These are phyloP conservation scores for Coemansia sp. DNA, from an alignment of 192 early-diverging fungal species.

Conservation along the genomic window DNA sequence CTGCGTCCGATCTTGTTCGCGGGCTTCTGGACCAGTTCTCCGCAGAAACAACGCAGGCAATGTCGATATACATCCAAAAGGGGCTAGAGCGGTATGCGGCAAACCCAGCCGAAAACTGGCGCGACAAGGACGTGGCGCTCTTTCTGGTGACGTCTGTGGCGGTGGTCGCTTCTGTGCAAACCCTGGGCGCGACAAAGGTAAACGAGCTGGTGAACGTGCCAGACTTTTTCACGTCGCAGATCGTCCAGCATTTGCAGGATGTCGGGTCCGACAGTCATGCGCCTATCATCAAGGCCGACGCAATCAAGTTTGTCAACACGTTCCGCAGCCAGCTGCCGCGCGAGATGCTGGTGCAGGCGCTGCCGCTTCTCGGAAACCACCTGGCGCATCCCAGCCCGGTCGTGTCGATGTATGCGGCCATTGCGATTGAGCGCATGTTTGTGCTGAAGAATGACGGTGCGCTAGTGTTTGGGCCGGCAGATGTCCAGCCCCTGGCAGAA, in stretches of 20 bases:
- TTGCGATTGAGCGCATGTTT: slow-evolving; percentile 87
- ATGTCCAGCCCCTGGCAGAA: slow-evolving; percentile 70
- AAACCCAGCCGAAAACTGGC: slow-evolving; percentile 77
- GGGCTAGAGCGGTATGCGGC: slow-evolving; percentile 70
- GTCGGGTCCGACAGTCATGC: slow-evolving; percentile 65
- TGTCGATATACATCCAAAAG: slow-evolving; percentile 71
- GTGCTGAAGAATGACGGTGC: slow-evolving; percentile 65
- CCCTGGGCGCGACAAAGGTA: slow-evolving; percentile 79
- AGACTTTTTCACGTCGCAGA: slow-evolving; percentile 78
- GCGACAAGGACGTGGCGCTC: slow-evolving; percentile 93
- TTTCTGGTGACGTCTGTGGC: slow-evolving; percentile 89
- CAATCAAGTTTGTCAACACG: slow-evolving; percentile 89
- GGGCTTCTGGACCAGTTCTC: slow-evolving; percentile 88
- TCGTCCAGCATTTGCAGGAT: slow-evolving; percentile 80
- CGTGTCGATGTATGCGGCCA: slow-evolving; percentile 90
- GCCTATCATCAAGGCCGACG: slow-evolving; percentile 91
- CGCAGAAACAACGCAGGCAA: slow-evolving; percentile 79
- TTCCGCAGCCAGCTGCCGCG: slow-evolving; percentile 94
- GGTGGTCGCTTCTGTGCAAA: slow-evolving; percentile 70
- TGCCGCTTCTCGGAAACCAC: slow-evolving; percentile 79
- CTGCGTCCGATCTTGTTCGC: slow-evolving; percentile 87
- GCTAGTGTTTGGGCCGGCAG: slow-evolving; percentile 63
- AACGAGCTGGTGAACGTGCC: slow-evolving; percentile 82
- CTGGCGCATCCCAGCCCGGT: slow-evolving; percentile 78
- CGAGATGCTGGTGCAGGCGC: slow-evolving; percentile 68